phyloP scores from a whole-genome alignment of 768 basidiomycete genomes.

The Mycena latifolia region DNA sequence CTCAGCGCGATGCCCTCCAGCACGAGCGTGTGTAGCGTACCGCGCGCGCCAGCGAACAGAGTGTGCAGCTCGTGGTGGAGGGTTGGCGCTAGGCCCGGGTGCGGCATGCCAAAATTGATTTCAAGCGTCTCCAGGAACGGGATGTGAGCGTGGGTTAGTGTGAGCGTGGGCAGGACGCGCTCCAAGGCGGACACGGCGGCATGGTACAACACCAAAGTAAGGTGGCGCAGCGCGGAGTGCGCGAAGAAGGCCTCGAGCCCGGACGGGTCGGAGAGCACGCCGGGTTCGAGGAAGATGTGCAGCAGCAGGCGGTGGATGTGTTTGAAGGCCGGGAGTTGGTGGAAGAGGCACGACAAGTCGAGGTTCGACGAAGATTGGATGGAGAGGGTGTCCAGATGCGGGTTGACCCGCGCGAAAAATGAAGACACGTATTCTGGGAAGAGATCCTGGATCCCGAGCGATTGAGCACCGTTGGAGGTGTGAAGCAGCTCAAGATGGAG shows the following conservation, averaged over 20 bases:
- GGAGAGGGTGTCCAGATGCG: constrained; percentile 7
- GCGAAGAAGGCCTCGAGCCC: constrained; percentile 29
- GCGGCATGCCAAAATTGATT: constrained; percentile 25
- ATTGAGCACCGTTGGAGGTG: not conserved
- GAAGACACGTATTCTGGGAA: constrained; percentile 17
- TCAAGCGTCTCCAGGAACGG: constrained; percentile 21
- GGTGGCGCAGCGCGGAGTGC: constrained; percentile 18
- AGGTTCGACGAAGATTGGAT: constrained; percentile 18
- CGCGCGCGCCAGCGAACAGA: constrained; percentile 16
- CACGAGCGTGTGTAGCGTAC: constrained; percentile 17
- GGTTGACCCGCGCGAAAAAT: constrained; percentile 25
- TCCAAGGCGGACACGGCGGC: constrained; percentile 12
- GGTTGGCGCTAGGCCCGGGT: not conserved
- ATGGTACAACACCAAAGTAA: constrained; percentile 17
- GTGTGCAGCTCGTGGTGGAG: constrained; percentile 22
- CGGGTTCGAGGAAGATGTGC: constrained; percentile 10
- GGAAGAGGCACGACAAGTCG: constrained; percentile 19
- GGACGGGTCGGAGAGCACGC: constrained; percentile 11
- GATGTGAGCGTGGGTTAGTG: constrained; percentile 13
- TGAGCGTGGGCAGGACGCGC: constrained; percentile 10
- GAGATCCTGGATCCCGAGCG: constrained; percentile 4
- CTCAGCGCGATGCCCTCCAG: constrained; percentile 29
- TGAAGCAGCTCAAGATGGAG: constrained; percentile 18
- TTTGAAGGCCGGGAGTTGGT: constrained; percentile 16
- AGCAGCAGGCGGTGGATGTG: constrained; percentile 9